Percentiles rank a stretch among this genome's conserved stretches.
These are phyloP conservation scores for Gillenia trifoliata DNA, from an alignment of 306 rosid genomes.

Conservation along the genomic window DNA sequence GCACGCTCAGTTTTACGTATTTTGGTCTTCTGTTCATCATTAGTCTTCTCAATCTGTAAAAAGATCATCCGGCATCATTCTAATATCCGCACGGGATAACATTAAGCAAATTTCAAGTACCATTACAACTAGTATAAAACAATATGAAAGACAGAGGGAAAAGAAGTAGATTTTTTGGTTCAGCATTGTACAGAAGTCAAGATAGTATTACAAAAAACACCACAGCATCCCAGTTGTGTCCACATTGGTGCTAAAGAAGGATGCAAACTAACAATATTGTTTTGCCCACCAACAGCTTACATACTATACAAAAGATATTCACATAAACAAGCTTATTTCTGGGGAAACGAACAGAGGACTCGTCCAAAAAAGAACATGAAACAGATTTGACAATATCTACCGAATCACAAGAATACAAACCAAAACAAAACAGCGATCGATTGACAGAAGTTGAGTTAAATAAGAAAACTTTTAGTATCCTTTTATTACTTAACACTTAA, in stretches of 20 bases:
- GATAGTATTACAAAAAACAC: neutral
- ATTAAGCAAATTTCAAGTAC: neutral
- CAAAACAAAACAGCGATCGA: neutral
- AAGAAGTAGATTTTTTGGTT: neutral
- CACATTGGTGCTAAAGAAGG: too few species aligned
- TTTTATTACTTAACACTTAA: neutral
- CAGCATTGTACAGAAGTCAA: neutral
- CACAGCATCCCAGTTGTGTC: neutral
- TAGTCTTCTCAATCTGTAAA: constrained; percentile 63
- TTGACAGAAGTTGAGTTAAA: neutral
- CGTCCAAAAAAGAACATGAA: neutral
- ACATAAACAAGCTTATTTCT: neutral
- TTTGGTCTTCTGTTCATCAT: constrained; percentile 62
- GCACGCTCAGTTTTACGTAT: constrained; percentile 77
- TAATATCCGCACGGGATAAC: constrained; percentile 1
- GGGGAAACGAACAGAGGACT: neutral
- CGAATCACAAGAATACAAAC: neutral
- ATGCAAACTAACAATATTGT: neutral
- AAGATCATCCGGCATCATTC: constrained; percentile 20
- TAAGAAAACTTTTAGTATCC: neutral
- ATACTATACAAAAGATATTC: neutral
- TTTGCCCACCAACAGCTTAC: neutral
- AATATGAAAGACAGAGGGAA: neutral
- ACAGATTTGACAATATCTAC: neutral
- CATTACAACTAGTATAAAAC: neutral